These are phyloP conservation scores for Gossypium schwendimanii DNA, from an alignment of 441 rosid species.

Conservation along the genomic window DNA sequence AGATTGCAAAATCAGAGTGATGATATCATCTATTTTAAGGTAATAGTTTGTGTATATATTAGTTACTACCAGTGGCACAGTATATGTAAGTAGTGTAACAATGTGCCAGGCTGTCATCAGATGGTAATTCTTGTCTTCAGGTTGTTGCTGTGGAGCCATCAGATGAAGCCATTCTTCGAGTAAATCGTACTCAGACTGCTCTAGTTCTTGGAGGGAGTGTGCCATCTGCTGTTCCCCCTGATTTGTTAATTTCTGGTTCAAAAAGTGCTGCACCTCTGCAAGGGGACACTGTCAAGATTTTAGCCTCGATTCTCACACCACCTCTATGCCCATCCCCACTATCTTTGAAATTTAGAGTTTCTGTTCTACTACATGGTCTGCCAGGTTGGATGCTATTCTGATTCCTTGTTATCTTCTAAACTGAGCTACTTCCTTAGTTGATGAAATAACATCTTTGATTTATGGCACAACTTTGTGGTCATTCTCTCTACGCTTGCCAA, in stretches of 20 bases:
- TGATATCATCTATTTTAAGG: slow-evolving; percentile 68
- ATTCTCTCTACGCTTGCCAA: neutral
- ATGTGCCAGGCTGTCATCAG: slow-evolving; percentile 17
- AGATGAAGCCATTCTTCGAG: slow-evolving; percentile 64
- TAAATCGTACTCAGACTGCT: slow-evolving; percentile 69
- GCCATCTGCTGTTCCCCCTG: slow-evolving; percentile 78
- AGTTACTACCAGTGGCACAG: neutral
- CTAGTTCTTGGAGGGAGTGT: slow-evolving; percentile 88
- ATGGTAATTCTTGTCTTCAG: slow-evolving; percentile 36
- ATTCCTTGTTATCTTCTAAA: slow-evolving; percentile 11
- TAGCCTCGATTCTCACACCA: slow-evolving; percentile 77
- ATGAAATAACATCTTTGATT: slow-evolving; percentile 6
- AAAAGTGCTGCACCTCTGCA: slow-evolving; percentile 57
- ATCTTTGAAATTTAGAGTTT: slow-evolving; percentile 79
- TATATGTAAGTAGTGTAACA: slow-evolving; percentile 5
- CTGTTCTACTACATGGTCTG: slow-evolving; percentile 71
- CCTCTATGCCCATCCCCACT: slow-evolving; percentile 73
- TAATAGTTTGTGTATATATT: slow-evolving; percentile 18
- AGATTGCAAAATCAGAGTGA: slow-evolving; percentile 28
- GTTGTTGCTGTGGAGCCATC: slow-evolving; percentile 92
- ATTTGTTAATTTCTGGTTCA: slow-evolving; percentile 44
- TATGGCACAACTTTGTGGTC: neutral
- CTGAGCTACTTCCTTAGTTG: neutral
- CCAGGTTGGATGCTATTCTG: slow-evolving; percentile 40
- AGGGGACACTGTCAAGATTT: slow-evolving; percentile 48